These are phyloP conservation scores for Fonsecaea nubica DNA, from an alignment of 2,329 filamentous ascomycete species.

Conservation along the genomic window DNA sequence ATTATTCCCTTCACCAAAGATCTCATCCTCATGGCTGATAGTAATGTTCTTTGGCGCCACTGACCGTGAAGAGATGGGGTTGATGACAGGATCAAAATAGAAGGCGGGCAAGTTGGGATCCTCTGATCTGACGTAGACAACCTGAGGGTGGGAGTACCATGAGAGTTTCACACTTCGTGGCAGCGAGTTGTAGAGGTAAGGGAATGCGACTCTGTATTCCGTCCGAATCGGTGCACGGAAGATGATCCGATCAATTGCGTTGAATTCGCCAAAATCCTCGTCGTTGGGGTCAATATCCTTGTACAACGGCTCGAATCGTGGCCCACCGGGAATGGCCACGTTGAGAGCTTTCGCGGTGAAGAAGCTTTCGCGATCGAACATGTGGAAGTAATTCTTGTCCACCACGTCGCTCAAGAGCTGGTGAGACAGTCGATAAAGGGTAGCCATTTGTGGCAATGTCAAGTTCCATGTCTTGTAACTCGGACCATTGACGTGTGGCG, in stretches of 20 bases:
- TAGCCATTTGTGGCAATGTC: slow-evolving; percentile 91
- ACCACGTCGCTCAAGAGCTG: slow-evolving; percentile 89
- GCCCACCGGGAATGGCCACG: slow-evolving; percentile 95
- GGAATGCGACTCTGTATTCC: slow-evolving; percentile 93
- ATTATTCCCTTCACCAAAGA: slow-evolving; percentile 82
- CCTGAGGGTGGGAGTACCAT: slow-evolving; percentile 92
- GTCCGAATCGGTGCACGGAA: slow-evolving; percentile 94
- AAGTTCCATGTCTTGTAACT: slow-evolving; percentile 98
- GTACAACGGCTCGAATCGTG: slow-evolving; percentile 94
- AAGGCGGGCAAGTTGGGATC: slow-evolving; percentile 91
- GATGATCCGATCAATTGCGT: slow-evolving; percentile 98
- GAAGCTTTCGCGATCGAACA: slow-evolving; percentile 95
- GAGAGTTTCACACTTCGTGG: slow-evolving; percentile 91
- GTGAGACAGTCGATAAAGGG: slow-evolving; percentile 87
- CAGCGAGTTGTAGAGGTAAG: slow-evolving; percentile 94
- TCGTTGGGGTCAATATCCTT: slow-evolving; percentile 99
- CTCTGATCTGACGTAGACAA: slow-evolving; percentile 87
- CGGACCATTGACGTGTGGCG: slow-evolving; percentile 90
- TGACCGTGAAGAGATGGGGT: slow-evolving; percentile 93
- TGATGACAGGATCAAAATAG: slow-evolving; percentile 97
- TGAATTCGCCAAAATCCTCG: slow-evolving; percentile 99
- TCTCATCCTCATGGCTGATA: slow-evolving; percentile 87
- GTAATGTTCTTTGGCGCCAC: slow-evolving; percentile 95
- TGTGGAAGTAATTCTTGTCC: slow-evolving; percentile 96
- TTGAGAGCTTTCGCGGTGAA: slow-evolving; percentile 96